Evolutionary conservation across 106 monocot genomes (phyloP), one percentile per base, ranked within the genome.

Genomic region (Agapanthus africanus): DNA sequence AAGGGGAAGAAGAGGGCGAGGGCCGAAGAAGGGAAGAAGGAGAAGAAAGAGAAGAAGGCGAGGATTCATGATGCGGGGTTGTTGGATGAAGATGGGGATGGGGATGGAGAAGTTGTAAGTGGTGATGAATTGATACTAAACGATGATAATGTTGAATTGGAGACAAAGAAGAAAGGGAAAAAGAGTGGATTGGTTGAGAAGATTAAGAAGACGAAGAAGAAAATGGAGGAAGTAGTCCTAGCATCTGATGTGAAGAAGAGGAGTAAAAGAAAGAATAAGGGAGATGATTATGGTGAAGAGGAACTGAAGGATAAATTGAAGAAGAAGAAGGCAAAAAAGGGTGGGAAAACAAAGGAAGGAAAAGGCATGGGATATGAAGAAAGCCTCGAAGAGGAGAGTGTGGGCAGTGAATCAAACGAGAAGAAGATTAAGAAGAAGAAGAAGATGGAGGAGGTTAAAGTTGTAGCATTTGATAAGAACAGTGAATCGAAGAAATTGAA

Each of bases 201-300:
- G 71, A 40, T 31, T 36, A 44, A 57, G 56, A n/a, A 22, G 56
- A 0, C 38, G 26, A n/a, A n/a, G n/a, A 71, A 73, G 73, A 73
- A 64, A 22, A 66, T 49, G 16, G 54, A 66, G 6, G 65, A 33
- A 4, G 6, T 16, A 37, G 40, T 19, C 1, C 41, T 37, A 26
- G 7, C 40, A 3, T 6, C 0, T 11, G 44, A 13, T 14, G n/a
- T n/a, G n/a, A n/a, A n/a, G n/a, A n/a, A n/a, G n/a, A n/a, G n/a
- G n/a, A n/a, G n/a, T n/a, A 30, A 19, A 10, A 66, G 22, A 28
- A 66, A 66, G 66, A 66, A 37, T 16, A 66, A 66, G 37, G 19
- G 15, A 25, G 33, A 39, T 19, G 33, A 64, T 15, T 37, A 39
- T 19, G 30, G 23, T 11, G 23, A 11, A 13, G 36, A 40, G 62